Evolutionary conservation across 1,284 basidiomycete genomes (phyloP).

Genomic region (Cerrena zonata): DNA sequence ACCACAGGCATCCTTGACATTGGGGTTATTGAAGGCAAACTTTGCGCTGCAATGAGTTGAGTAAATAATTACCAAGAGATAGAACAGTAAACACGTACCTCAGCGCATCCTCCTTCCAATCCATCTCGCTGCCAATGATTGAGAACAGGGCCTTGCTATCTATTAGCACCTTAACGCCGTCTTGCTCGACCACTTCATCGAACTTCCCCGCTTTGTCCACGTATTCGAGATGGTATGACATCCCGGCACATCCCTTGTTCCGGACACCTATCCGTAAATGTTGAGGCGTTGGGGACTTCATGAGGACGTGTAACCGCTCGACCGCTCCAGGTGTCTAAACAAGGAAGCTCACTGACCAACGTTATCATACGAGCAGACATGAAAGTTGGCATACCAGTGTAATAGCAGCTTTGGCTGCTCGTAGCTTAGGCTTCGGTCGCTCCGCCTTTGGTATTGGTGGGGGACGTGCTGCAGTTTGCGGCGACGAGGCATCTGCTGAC

Average conservation of each 20-base stretch:
- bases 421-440: slow-evolving; percentile 60
- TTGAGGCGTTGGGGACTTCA: slow-evolving; percentile 79
- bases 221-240: slow-evolving; percentile 97
- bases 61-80: not conserved
- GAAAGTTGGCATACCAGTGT: slow-evolving; percentile 55
- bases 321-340: slow-evolving; percentile 79
- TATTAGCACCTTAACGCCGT: slow-evolving; percentile 89
- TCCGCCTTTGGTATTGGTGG: slow-evolving; percentile 61
- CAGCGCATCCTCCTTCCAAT: slow-evolving; percentile 90
- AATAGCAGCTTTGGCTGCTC: slow-evolving; percentile 77
- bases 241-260: slow-evolving; percentile 98
- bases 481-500: slow-evolving; percentile 56
- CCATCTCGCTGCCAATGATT: slow-evolving; percentile 98
- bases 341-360: slow-evolving; percentile 7
- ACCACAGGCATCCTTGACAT: slow-evolving; percentile 88
- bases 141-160: slow-evolving; percentile 97
- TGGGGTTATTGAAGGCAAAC: slow-evolving; percentile 88
- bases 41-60: slow-evolving; percentile 56
- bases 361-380: slow-evolving; percentile 1
- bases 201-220: slow-evolving; percentile 87
- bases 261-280: slow-evolving; percentile 92
- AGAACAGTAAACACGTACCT: slow-evolving; percentile 48
- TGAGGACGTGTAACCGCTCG: slow-evolving; percentile 61
- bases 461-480: slow-evolving; percentile 64
- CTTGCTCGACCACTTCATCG: slow-evolving; percentile 96